A percentile compares a stretch with the other conserved stretches of the same genome.
These are phyloP conservation scores for Mucor saturninus DNA, from an alignment of 371 early-diverging fungal genomes.

Conservation along the genomic window DNA sequence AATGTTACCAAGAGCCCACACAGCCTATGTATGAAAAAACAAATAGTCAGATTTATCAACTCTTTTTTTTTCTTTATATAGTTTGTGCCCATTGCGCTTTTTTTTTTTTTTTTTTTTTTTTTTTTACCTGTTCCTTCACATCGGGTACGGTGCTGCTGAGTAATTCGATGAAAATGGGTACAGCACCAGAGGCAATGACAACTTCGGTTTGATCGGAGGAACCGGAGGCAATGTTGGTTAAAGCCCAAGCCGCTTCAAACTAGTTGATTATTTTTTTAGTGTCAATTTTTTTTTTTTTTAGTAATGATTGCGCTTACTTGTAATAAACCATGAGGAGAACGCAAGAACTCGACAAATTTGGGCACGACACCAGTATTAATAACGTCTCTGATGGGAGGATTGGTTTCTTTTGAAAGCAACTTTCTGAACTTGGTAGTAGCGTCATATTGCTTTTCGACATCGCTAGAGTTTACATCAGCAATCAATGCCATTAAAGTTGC, in stretches of 20 bases:
- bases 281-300: not conserved
- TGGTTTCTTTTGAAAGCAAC: constrained; percentile 95
- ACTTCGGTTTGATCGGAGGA: constrained; percentile 94
- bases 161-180: constrained; percentile 93
- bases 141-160: constrained; percentile 85
- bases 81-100: too few relatives aligned
- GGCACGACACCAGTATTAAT: constrained; percentile 95
- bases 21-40: constrained; percentile 68
- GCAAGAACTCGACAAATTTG: constrained; percentile 94
- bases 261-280: constrained; percentile 37
- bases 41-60: too few relatives aligned
- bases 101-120: constrained; percentile 28
- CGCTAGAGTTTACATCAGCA: constrained; percentile 73
- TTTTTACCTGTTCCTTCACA: constrained; percentile 94
- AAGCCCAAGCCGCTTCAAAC: constrained; percentile 99
- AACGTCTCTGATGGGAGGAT: constrained; percentile 98
- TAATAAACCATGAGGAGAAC: constrained; percentile 76
- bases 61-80: not conserved
- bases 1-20: constrained; percentile 99
- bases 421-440: constrained; percentile 96
- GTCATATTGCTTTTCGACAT: constrained; percentile 80
- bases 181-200: constrained; percentile 94
- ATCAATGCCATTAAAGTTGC: constrained; percentile 62
- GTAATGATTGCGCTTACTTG: constrained; percentile 68
- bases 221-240: constrained; percentile 99